Evolutionary conservation across 352 stramenopile species (phyloP), one percentile per base, ranked within the genome.

Genomic region (Phytopythium sindhum): DNA sequence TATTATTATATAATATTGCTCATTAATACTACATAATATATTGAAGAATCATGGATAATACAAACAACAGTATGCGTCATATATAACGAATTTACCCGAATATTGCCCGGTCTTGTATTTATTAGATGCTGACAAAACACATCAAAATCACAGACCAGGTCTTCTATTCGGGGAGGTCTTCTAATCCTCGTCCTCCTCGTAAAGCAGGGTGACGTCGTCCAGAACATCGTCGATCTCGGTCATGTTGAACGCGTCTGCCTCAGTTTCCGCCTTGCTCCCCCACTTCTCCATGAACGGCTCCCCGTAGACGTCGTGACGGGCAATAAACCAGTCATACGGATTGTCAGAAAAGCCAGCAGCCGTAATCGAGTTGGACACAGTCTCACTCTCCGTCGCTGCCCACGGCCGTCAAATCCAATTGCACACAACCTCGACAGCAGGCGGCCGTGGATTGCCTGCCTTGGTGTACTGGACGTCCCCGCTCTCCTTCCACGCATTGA

Each of bases 401-500:
- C 54, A 67, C 42, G 61, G 9, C 29, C 35, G 29, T 17, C 53
- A n/a, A 41, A 62, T 37, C 61, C 61, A 63, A 35, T 23, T 24
- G 35, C 55, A 53, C 44, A 66, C 55, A 52, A 41, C 47, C 21
- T 48, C 45, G 47, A 67, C 61, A 29, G 42, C 53, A 44, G 54
- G 61, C 23, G 54, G 61, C 29, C 31, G 9, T 44, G 61, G 61
- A 54, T 67, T 67, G 5, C 61, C 54, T 3, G 21, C 31, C 45
- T 47, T 59, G 11, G 61, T 67, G 54, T 62, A 62, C 35, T 29
- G 26, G 21, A 67, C 55, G n/a, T 59, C 44, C 15, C 19, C 54
- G 33, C 54, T 67, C 47, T 67, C 54, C 56, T 67, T 63, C 61
- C 42, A 59, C 45, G 45, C 61, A 44, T 67, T 62, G 47, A 55